Base-by-base conservation (phyloP, 768 basidiomycete species). In the Auricularia sp. region DNA sequence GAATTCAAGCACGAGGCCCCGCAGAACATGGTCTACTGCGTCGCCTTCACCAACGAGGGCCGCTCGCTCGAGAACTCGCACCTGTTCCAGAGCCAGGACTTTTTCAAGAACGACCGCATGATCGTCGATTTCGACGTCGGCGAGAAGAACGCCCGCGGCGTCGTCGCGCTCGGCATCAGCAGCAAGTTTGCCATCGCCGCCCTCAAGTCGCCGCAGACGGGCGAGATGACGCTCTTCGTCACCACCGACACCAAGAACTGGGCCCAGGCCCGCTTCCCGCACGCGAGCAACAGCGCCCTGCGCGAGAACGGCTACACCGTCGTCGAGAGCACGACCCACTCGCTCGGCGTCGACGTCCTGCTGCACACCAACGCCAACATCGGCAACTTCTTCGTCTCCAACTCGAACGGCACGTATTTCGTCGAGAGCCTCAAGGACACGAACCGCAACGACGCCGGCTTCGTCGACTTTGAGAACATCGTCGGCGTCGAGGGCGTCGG, bases 281-380 rank as follows among this genome's bases (percentile, higher is more conserved):
- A 97, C 71, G 88, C 90, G 2, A 87, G 86, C 0, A 85, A 84
- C 2, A 87, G 89, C 1, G 81, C 82, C 42, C 82, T 97, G 14
- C 83, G 87, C 6, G 93, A 95, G 77, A 95, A 96, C 72, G 91
- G 92, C 5, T 98, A 99, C 73, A 99, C 97, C 10, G 87, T 99
- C 69, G 89, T 99, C 66, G 94, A 98, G 75, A 90, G 88, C 3
- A 95, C 93, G 7, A 87, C 88, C 0, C 94, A 98, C 73, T 98
- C 95, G 6, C 82, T 99, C 33, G 92, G 89, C 3, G 91, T 99
- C 45, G 97, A 99, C 72, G 95, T 24, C 24, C 24, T 24, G 24
- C 24, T 24, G 24, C 24, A 24, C 24, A 24, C 24, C 24, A 24
- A 24, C 24, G 24, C 24, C 24, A 24, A 24, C 24, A 24, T 24